phyloP scores from a whole-genome alignment of 495 filamentous ascomycete genomes.

The Hypoxylon trugodes region DNA sequence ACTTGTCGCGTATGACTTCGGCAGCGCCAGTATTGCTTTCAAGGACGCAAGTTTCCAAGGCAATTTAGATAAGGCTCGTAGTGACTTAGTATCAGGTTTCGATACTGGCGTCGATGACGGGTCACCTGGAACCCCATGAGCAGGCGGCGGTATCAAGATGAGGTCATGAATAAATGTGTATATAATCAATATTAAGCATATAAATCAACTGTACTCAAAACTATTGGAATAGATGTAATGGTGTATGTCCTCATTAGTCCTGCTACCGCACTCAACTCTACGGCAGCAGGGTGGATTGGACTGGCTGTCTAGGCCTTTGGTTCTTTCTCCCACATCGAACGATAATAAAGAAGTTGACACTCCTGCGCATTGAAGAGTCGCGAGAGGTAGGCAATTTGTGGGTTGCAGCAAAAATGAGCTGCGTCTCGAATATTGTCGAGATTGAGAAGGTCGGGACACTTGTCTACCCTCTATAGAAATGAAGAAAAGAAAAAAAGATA shows the following conservation, averaged over 20 bases:
- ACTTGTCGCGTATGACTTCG: constrained; percentile 41
- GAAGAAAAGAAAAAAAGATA: neutral
- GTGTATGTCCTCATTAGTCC: constrained; percentile 69
- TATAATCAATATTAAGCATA: neutral
- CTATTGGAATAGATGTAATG: constrained; percentile 1
- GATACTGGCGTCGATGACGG: constrained; percentile 49
- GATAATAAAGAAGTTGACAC: constrained; percentile 62
- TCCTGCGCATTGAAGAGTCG: constrained; percentile 59
- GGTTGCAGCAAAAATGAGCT: constrained; percentile 35
- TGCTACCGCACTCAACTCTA: constrained; percentile 58
- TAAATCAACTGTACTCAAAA: neutral
- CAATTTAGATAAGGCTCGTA: constrained; percentile 44
- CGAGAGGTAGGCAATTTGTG: constrained; percentile 67
- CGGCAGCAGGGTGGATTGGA: constrained; percentile 68
- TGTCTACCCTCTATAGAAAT: constrained; percentile 1
- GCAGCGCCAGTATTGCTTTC: constrained; percentile 46
- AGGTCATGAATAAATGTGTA: neutral
- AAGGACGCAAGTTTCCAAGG: constrained; percentile 48
- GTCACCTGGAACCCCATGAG: constrained; percentile 48
- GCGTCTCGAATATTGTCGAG: neutral
- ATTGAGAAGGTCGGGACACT: constrained; percentile 13
- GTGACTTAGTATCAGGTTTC: constrained; percentile 43
- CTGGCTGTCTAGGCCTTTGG: constrained; percentile 68
- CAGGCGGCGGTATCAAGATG: neutral
- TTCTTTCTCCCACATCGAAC: constrained; percentile 67